Conservation (phyloP, 108 stramenopile species). For the Skeletonema potamos region DNA sequence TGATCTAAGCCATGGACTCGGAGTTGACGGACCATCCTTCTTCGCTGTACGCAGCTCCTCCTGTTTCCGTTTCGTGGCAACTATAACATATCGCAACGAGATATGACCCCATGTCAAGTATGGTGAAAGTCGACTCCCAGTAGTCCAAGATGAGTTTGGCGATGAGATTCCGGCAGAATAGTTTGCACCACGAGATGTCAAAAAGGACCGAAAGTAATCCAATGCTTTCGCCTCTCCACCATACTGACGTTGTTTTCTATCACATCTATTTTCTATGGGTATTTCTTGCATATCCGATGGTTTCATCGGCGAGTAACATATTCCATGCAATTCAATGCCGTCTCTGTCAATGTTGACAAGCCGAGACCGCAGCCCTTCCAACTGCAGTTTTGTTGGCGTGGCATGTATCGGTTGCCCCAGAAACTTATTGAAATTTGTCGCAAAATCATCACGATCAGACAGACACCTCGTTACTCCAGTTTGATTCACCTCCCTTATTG, state of each 20-base stretch:
- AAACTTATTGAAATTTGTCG: constrained; percentile 47
- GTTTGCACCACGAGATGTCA: constrained; percentile 48
- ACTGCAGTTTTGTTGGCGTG: constrained; percentile 29
- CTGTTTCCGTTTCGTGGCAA: constrained; percentile 38
- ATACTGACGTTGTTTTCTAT: constrained; percentile 54
- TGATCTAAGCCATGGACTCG: constrained; percentile 56
- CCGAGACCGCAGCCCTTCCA: constrained; percentile 12
- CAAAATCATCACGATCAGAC: constrained; percentile 57
- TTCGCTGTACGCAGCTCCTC: constrained; percentile 41
- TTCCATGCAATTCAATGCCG: constrained; percentile 31
- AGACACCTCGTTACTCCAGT: constrained; percentile 67
- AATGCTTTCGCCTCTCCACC: constrained; percentile 65
- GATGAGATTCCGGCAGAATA: constrained; percentile 69
- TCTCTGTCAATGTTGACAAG: constrained; percentile 15
- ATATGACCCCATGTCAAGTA: constrained; percentile 72
- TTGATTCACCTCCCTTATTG: constrained; percentile 59
- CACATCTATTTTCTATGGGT: constrained; percentile 46
- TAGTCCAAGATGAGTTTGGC: constrained; percentile 68
- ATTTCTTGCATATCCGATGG: constrained; percentile 49
- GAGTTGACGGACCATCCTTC: constrained; percentile 1
- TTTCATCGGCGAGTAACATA: constrained; percentile 19
- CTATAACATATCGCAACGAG: constrained; percentile 53
- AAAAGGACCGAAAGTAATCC: constrained; percentile 54
- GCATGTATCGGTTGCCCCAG: constrained; percentile 42
- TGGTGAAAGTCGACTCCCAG: constrained; percentile 62